Base-by-base conservation (phyloP, 306 rosid genomes). In the Cicer judaicum region DNA sequence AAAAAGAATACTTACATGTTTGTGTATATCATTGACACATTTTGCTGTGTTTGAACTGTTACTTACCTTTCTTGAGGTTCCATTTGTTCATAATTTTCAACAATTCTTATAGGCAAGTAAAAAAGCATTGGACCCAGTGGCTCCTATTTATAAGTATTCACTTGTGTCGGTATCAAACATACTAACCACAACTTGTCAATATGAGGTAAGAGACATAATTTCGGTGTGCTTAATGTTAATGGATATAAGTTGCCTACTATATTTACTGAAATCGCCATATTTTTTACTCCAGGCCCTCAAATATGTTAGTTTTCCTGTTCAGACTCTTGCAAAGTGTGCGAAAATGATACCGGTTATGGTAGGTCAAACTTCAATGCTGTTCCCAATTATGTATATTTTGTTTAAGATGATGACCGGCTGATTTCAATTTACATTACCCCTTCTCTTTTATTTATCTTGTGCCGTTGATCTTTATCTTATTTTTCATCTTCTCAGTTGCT, bases 261-360 rank as follows among this genome's bases (percentile, higher is more conserved):
- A 39, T 43, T 52, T 39, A 15, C 68, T 75, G 76, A 49, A 21
- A 21, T 64, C 52, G 57, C 52, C 19, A 11, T 43, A 18, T 64
- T 15, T 63, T 52, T 73, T 83, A 40, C 61, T 83, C n/a, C 88
- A 94, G 99, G 99, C 99, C 68, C 97, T 94, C 79, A 94, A 94
- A 84, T 94, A 94, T 74, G 99, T 94, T 67, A 91, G 97, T 64
- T 94, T 94, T 85, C 99, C 99, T 43, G 92, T 94, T 81, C 97
- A 94, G 84, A 94, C 99, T 13, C 92, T 92, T 41, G 97, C 99
- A 0, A 94, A 94, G 84, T 93, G 97, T 81, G 98, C 98, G 18
- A 87, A 88, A 88, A 94, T 94, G 99, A 94, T 94, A 62, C 99
- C 99, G 43, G 99, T 94, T 63, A 94, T 94, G 99, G 99, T 94